Base-by-base conservation (phyloP, 2,329 filamentous ascomycete genomes). In the Colletotrichum neosansevieriae region DNA sequence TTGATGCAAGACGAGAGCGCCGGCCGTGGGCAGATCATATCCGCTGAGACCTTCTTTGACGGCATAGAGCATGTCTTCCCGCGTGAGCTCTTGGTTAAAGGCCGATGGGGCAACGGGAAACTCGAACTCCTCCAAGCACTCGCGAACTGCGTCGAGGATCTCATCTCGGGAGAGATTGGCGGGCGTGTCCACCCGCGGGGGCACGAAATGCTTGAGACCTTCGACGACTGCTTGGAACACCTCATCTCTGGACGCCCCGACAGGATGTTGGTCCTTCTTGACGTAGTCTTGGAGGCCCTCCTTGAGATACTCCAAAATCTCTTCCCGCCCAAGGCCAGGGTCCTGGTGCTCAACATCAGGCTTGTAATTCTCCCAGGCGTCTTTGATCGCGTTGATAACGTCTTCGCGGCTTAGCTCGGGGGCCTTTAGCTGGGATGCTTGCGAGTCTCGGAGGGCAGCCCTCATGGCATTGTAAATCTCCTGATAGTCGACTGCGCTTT, bases 301-400 rank as follows among this genome's bases (percentile, higher is more conserved):
- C 72, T 92, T 90, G 29, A 98, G 85, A 72, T 94, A 97, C 44
- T 92, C 89, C 13, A 98, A 84, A 54, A 98, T 92, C 75, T 98
- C 95, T 12, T 98, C 94, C 5, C 94, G 88, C 77, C 97, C 95
- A 1, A 98, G 84, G 2, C 94, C 95, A 70, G 97, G 92, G 74
- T 97, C 94, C 73, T 97, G 92, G 4, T 97, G 86, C 73, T 97
- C 91, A 58, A 97, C 94, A 74, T 98, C 94, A 1, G 95, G 95
- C 79, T 97, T 97, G 80, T 97, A 97, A 61, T 90, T 93, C 76
- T 98, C 95, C 89, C 94, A 97, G 1, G 94, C 95, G 73, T 97
- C 94, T 73, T 91, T 90, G 13, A 98, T 92, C 3, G 94, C 94
- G 32, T 92, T 87, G 2, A 98, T 87, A 40, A 98, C 93, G 67